Percentiles rank a stretch among this genome's conserved stretches.
phyloP scores from a whole-genome alignment of 176 grass and related monocot species.

The Carex parvula region DNA sequence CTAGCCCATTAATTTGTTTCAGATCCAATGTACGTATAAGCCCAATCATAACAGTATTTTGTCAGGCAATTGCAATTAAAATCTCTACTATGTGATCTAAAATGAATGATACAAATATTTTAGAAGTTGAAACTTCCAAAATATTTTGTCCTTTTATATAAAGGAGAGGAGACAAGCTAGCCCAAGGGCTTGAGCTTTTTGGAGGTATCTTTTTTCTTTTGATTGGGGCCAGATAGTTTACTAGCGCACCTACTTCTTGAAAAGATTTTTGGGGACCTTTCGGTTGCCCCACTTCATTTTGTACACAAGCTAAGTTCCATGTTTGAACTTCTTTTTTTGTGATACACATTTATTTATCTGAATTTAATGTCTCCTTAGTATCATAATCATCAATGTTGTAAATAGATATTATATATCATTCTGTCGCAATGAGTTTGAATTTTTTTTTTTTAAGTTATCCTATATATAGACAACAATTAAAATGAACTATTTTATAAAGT shows the following conservation, averaged over 20 bases:
- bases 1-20: not conserved
- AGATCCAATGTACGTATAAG: not conserved
- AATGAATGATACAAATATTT: not conserved
- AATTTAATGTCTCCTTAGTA: not conserved
- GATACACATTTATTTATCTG: not conserved
- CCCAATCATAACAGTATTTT: not conserved
- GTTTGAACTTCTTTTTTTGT: not conserved
- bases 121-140: not conserved
- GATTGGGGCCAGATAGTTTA: slow-evolving; percentile 4
- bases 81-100: not conserved
- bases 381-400: not conserved
- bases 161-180: not conserved
- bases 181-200: not conserved
- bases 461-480: too few relatives aligned
- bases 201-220: not conserved
- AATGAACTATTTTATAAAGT: too few relatives aligned
- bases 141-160: not conserved
- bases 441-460: too few relatives aligned
- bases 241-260: not conserved
- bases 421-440: not conserved
- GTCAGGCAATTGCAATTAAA: not conserved
- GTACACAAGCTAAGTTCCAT: not conserved
- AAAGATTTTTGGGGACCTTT: slow-evolving; percentile 14
- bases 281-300: slow-evolving; percentile 22
- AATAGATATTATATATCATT: not conserved